Evolutionary conservation across 495 filamentous ascomycete species (phyloP), one percentile per base, ranked within the genome.

Genomic region (Pyrenopolyporus hunteri): DNA sequence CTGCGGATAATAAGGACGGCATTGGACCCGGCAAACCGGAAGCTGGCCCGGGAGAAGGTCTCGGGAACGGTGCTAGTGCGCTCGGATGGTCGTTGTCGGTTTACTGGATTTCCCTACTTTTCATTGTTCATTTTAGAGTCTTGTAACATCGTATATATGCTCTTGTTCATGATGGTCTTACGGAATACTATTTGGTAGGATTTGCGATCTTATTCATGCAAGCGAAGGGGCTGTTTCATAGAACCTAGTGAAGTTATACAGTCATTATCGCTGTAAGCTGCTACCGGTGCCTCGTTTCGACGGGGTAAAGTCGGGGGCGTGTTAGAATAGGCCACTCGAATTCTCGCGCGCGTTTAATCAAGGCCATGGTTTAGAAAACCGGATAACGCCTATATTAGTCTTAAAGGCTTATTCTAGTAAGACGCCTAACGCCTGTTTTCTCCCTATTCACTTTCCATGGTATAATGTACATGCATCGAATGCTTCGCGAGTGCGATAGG

Each of bases 41-140:
- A 42, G 50, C 39, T 16, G 50, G 26, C 43, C 43, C 63, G 9
- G 57, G 36, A 3, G 49, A 66, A 13, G 70, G 72, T 3, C 57
- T 72, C 13, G 74, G 73, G 10, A 76, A 57, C 20, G 70, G 63
- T 40, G 72, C 72, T 6, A 61, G 54, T 32, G 45, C 37, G 11
- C 42, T 70, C 8, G 39, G 55, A 35, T 64, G 39, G 55, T 46
- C 46, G 36, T n/a, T 26, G 7, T 36, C 39, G 4, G 16, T 33
- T 10, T 3, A 29, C 40, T 47, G 53, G 45, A 8, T 64, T 23
- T 33, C 57, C 7, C 26, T 57, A 7, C 8, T 64, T 0, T 33
- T 10, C 25, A 47, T 52, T 29, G 0, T 37, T 16, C 53, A 45
- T n/a, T 49, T 59, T 0, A 47, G 54, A 6, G 33, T 52, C 8